Evolutionary conservation across 2,329 filamentous ascomycete species (phyloP).

Genomic region (Akanthomyces muscarius): DNA sequence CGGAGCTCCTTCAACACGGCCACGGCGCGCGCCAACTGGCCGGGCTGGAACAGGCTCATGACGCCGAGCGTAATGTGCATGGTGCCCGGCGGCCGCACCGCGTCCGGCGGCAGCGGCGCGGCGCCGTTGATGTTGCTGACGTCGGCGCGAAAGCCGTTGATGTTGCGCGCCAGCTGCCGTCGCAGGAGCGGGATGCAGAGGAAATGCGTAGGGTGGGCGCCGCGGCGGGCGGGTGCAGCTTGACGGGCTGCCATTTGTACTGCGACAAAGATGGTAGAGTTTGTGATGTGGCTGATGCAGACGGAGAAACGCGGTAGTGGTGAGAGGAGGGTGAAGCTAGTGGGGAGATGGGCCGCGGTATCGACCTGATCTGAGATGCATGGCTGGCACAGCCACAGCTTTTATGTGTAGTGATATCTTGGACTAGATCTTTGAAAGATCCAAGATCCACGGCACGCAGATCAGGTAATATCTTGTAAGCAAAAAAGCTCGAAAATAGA

Average conservation of each 20-base stretch:
- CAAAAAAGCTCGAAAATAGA: too few relatives aligned
- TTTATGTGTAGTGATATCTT: too few relatives aligned
- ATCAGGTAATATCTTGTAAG: too few relatives aligned
- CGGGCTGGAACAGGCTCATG: conserved; percentile 63
- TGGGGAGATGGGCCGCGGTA: too few relatives aligned
- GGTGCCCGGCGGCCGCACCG: conserved; percentile 72
- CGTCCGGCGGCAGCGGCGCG: conserved; percentile 55
- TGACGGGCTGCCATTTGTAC: conserved; percentile 16
- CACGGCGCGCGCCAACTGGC: conserved; percentile 40
- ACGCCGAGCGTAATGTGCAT: conserved; percentile 85
- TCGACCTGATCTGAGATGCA: too few relatives aligned
- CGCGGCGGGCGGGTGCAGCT: conserved; percentile 31
- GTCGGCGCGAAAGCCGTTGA: conserved; percentile 59
- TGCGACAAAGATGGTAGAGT: background rate
- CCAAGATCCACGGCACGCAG: too few relatives aligned
- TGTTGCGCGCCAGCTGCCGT: conserved; percentile 59
- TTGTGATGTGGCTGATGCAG: background rate
- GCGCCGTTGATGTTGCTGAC: conserved; percentile 43
- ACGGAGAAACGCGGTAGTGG: background rate
- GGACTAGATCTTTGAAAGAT: too few relatives aligned
- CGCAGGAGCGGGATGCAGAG: conserved; percentile 69
- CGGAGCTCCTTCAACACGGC: conserved; percentile 36
- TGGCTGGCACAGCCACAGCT: too few relatives aligned
- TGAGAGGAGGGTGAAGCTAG: too few relatives aligned
- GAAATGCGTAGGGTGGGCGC: conserved; percentile 62